A percentile compares a stretch with the other conserved stretches of the same genome.
Conservation (phyloP, 2,329 filamentous ascomycete species). For the Cladosporium cucumerinum region DNA sequence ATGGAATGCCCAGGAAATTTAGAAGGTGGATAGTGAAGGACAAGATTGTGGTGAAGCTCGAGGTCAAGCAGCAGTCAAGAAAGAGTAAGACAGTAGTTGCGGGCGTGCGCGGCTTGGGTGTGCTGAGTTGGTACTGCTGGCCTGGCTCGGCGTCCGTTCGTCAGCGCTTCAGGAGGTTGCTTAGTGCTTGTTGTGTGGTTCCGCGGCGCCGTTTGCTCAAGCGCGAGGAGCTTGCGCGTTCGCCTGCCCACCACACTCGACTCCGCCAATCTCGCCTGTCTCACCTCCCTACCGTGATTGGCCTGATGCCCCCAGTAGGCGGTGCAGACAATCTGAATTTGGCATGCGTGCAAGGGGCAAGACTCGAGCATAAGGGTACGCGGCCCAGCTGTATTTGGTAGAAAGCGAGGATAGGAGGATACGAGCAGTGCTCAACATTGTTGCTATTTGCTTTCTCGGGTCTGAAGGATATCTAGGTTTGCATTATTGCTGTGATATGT, state of each 20-base stretch:
- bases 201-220: not conserved
- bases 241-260: constrained; percentile 2
- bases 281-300: not conserved
- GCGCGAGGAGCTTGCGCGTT: constrained; percentile 5
- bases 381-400: not conserved
- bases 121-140: not conserved
- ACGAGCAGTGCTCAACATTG: not conserved
- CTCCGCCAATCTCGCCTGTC: not conserved
- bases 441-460: not conserved
- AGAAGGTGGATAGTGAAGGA: constrained; percentile 15
- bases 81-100: not conserved
- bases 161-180: constrained; percentile 4
- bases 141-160: not conserved
- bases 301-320: constrained; percentile 8
- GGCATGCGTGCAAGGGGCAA: not conserved
- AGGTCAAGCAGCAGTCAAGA: constrained; percentile 10
- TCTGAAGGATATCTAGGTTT: not conserved
- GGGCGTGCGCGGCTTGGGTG: constrained; percentile 4
- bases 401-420: not conserved
- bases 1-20: constrained; percentile 10
- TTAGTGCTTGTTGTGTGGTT: not conserved
- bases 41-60: constrained; percentile 12
- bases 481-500: not conserved
- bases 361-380: not conserved
- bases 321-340: constrained; percentile 14